phyloP scores from a whole-genome alignment of 2,329 filamentous ascomycete species.

The Scytalidium sp. region DNA sequence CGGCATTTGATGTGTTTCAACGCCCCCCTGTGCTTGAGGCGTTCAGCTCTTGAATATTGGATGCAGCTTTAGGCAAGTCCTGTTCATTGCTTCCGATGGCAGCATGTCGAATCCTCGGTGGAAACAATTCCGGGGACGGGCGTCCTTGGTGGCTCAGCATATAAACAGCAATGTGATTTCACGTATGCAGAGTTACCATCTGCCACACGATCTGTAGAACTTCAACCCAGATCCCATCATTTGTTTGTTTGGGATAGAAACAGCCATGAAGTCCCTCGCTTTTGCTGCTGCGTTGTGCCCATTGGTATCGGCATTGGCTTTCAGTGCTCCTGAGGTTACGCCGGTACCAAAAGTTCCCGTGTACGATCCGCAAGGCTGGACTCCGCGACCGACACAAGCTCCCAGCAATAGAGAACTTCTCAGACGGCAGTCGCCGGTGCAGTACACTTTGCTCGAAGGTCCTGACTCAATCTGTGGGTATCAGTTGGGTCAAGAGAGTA shows the following conservation, averaged over 20 bases:
- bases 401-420: neutral
- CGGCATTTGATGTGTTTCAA: no score
- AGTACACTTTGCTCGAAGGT: neutral
- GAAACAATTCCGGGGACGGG: no score
- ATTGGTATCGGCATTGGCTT: neutral
- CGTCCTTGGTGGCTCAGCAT: no score
- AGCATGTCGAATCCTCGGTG: no score
- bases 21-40: no score
- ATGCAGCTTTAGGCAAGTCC: no score
- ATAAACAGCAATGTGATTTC: no score
- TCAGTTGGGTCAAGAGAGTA: neutral
- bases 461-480: neutral
- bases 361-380: neutral
- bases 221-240: neutral
- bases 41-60: no score
- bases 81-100: no score
- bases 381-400: neutral
- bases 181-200: no score
- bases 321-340: neutral
- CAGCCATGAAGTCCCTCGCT: neutral
- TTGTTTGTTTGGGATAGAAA: neutral
- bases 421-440: neutral
- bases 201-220: no score
- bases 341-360: neutral
- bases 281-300: neutral